These are phyloP conservation scores for Aspergillus mulundensis DNA, from an alignment of 495 filamentous ascomycete species.

Conservation along the genomic window DNA sequence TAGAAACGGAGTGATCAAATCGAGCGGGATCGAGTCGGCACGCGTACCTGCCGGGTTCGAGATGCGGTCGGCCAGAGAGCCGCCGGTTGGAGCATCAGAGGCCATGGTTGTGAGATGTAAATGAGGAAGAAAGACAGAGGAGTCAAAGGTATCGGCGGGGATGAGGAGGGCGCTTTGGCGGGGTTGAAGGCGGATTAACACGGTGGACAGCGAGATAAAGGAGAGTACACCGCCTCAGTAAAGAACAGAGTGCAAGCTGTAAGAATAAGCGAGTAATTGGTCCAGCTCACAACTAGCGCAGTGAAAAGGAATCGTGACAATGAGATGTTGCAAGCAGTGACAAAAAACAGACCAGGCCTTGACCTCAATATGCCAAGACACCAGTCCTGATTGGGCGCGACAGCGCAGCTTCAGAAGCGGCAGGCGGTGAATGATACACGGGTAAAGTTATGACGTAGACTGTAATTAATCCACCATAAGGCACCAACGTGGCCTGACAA, in stretches of 20 bases:
- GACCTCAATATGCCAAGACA: slow-evolving; percentile 1
- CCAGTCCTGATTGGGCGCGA: slow-evolving; percentile 10
- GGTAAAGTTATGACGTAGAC: slow-evolving; percentile 12
- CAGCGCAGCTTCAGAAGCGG: slow-evolving; percentile 1
- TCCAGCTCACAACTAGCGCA: neutral
- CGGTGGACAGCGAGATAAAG: neutral
- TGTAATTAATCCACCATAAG: slow-evolving; percentile 6
- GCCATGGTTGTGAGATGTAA: slow-evolving; percentile 25
- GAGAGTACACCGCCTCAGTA: neutral
- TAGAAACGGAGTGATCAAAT: slow-evolving; percentile 11
- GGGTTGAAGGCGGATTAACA: neutral
- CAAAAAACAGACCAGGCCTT: slow-evolving; percentile 11
- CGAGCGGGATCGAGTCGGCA: slow-evolving; percentile 10
- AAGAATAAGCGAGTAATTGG: neutral
- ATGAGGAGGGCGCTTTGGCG: neutral
- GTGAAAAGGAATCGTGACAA: neutral
- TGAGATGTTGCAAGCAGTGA: neutral
- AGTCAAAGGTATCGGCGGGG: neutral
- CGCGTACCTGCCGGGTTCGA: slow-evolving; percentile 39
- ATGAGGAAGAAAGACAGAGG: neutral
- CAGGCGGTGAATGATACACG: neutral
- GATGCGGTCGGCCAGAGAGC: slow-evolving; percentile 61
- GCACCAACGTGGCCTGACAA: slow-evolving; percentile 22
- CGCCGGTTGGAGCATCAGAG: slow-evolving; percentile 28
- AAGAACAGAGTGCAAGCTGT: neutral